These are phyloP conservation scores for Gilbertella persicaria DNA, from an alignment of 371 early-diverging fungal genomes.

Conservation along the genomic window DNA sequence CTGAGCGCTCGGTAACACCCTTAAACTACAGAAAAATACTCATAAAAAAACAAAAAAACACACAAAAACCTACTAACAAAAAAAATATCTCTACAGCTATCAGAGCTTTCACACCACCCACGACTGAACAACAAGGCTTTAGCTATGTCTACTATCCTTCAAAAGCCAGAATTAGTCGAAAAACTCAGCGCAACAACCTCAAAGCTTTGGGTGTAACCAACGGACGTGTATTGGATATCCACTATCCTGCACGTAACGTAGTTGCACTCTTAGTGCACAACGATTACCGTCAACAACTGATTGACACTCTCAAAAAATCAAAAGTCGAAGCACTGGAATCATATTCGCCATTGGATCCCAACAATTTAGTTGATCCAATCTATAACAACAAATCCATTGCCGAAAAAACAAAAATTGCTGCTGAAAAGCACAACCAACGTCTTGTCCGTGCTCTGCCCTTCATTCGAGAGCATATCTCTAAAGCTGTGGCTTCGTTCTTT, in stretches of 20 bases:
- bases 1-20: too few relatives aligned
- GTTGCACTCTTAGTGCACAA: too few relatives aligned
- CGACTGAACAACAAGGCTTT: not conserved
- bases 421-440: not conserved
- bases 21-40: too few relatives aligned
- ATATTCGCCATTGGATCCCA: not conserved
- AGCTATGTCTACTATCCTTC: not conserved
- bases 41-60: too few relatives aligned
- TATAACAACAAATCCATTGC: too few relatives aligned
- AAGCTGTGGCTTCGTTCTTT: not conserved
- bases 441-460: not conserved
- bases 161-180: not conserved
- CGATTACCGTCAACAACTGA: constrained; percentile 1
- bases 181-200: not conserved
- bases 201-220: not conserved
- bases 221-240: too few relatives aligned
- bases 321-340: not conserved
- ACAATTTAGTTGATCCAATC: not conserved
- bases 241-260: too few relatives aligned
- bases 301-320: not conserved
- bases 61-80: not conserved
- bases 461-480: not conserved
- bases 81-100: not conserved
- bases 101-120: not conserved
- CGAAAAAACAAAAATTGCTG: not conserved